phyloP scores from a whole-genome alignment of 371 early-diverging fungal genomes.

The Dichotomocladium elegans region DNA sequence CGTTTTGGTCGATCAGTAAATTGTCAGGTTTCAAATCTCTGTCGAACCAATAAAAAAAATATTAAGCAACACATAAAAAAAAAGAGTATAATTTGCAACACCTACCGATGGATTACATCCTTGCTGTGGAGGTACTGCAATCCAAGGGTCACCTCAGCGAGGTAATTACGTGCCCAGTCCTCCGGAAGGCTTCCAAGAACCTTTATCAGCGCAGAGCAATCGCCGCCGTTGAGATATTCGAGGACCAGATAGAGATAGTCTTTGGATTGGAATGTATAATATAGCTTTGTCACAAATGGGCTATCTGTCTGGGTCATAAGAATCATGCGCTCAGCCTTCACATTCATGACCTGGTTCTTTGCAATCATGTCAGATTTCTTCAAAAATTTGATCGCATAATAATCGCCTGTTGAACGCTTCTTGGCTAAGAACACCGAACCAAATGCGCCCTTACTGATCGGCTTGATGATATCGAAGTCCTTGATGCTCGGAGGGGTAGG shows the following conservation, averaged over 20 bases:
- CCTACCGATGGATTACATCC: constrained; percentile 82
- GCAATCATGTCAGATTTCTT: constrained; percentile 89
- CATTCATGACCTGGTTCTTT: constrained; percentile 89
- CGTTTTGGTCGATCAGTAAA: constrained; percentile 83
- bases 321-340: constrained; percentile 86
- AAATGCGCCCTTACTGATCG: constrained; percentile 90
- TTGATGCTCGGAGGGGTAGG: constrained; percentile 73
- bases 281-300: constrained; percentile 92
- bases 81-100: neutral
- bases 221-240: constrained; percentile 97
- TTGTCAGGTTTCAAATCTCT: constrained; percentile 92
- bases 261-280: constrained; percentile 89
- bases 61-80: neutral
- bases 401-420: constrained; percentile 81
- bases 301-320: constrained; percentile 81
- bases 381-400: constrained; percentile 87
- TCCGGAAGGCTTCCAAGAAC: constrained; percentile 82
- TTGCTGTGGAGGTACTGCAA: constrained; percentile 88
- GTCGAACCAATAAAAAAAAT: constrained; percentile 7
- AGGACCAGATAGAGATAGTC: constrained; percentile 92
- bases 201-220: constrained; percentile 90
- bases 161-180: constrained; percentile 89
- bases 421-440: constrained; percentile 88
- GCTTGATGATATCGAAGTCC: constrained; percentile 90
- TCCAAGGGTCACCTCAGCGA: constrained; percentile 92